Base-by-base conservation (phyloP, 2,329 filamentous ascomycete genomes). In the Xylaria sp. region DNA sequence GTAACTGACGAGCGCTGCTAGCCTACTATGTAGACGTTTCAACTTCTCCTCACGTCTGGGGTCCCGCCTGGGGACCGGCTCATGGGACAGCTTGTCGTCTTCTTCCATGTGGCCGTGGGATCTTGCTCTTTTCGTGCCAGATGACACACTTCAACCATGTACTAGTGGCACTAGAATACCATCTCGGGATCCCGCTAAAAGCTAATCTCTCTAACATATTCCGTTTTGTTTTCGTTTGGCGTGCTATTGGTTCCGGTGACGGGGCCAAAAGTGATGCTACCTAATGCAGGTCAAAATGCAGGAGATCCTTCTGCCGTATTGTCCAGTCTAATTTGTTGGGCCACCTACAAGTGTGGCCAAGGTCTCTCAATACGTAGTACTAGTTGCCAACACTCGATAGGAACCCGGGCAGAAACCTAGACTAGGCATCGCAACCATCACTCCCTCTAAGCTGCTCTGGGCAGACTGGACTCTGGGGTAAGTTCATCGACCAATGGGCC, bases 181-280 rank as follows among this genome's bases (percentile, higher is more conserved):
- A 52, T 48, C 34, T 61, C 65, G 60, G 64, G 37, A 61, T 54
- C 32, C 57, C 46, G 54, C 63, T 50, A 10, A 41, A 41, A 57
- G 32, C 44, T 67, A 68, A 63, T 54, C 51, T 34, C 63, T 68
- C 65, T 68, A 61, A 63, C 65, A 58, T 66, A 28, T 68, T 70
- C 68, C 68, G 68, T 70, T 70, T 70, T 70, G 65, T 70, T 70
- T 70, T 70, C 68, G 68, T 70, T 23, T 46, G 25, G 52, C 65
- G 65, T 44, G 39, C 34, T 58, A 65, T 64, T 54, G 61, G 63
- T 67, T 52, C 64, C 46, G 59, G 58, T 57, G 64, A 32, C 50
- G 60, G 59, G 61, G 44, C 58, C 58, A 32, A 63, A 60, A 34
- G 32, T 41, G 50, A 58, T 65, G 52, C 56, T 32, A 68, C 68